phyloP scores from a whole-genome alignment of 345 rosid species.

The Moricandia arvensis region DNA sequence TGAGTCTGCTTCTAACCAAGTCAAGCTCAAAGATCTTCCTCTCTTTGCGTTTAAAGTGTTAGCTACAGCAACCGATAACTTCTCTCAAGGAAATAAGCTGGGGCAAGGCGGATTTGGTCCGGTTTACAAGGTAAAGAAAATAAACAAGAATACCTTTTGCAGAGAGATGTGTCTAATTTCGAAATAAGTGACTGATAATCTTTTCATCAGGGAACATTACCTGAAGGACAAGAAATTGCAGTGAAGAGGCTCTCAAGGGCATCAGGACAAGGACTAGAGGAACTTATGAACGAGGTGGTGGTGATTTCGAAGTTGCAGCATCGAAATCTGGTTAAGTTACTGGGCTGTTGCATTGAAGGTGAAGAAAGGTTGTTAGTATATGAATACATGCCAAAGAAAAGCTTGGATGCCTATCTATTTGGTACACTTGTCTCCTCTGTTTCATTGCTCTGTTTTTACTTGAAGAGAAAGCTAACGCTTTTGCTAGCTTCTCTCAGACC shows the following conservation, averaged over 20 bases:
- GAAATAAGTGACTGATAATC: background rate
- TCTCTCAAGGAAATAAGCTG: background rate
- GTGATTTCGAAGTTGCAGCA: constrained; percentile 49
- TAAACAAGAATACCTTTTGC: constrained; percentile 26
- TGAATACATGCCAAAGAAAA: constrained; percentile 47
- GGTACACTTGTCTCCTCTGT: constrained; percentile 34
- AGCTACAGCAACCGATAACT: background rate
- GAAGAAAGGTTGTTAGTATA: constrained; percentile 61
- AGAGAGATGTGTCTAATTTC: too few relatives aligned
- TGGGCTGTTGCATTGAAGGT: constrained; percentile 57
- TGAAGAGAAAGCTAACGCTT: background rate
- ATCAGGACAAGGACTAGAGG: too few relatives aligned
- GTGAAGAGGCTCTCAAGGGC: constrained; percentile 54
- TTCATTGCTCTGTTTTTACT: background rate
- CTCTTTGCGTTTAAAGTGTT: constrained; percentile 1
- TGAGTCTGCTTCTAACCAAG: background rate
- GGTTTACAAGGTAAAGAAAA: background rate
- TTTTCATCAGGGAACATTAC: constrained; percentile 45
- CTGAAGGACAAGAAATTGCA: constrained; percentile 49
- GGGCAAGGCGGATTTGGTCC: constrained; percentile 3
- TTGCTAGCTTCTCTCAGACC: constrained; percentile 26
- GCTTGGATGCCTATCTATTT: constrained; percentile 45
- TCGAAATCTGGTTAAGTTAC: constrained; percentile 55
- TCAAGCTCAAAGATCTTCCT: background rate
- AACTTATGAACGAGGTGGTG: too few relatives aligned